Percentiles rank a stretch among this genome's conserved stretches.
phyloP scores from a whole-genome alignment of 768 basidiomycete genomes.

The Aureoboletus auriporus region DNA sequence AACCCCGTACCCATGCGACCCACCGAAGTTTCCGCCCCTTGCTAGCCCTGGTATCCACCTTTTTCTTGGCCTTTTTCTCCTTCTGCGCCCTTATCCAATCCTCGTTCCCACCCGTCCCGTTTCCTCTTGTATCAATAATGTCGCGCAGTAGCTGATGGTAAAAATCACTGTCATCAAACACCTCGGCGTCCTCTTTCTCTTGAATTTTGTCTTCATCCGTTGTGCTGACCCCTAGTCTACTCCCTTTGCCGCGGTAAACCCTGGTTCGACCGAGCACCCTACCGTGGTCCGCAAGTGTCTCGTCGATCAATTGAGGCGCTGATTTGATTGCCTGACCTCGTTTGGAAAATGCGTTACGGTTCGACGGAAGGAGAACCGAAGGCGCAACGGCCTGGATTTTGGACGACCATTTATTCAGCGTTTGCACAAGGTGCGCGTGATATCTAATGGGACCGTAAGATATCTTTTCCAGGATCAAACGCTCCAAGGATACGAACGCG shows the following conservation, averaged over 20 bases:
- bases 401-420: constrained; percentile 89
- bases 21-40: constrained; percentile 92
- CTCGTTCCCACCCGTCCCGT: constrained; percentile 41
- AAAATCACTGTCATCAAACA: constrained; percentile 90
- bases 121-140: constrained; percentile 69
- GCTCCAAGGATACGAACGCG: constrained; percentile 37
- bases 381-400: constrained; percentile 94
- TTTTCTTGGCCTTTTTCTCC: constrained; percentile 73
- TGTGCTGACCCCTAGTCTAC: constrained; percentile 36
- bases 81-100: constrained; percentile 67
- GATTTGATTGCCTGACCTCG: constrained; percentile 31
- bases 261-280: constrained; percentile 65
- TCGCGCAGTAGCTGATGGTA: constrained; percentile 91
- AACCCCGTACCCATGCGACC: constrained; percentile 19
- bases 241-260: constrained; percentile 46
- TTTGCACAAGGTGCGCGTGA: constrained; percentile 71
- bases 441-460: constrained; percentile 33
- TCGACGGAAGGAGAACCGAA: constrained; percentile 64
- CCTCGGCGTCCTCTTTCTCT: constrained; percentile 38
- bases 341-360: constrained; percentile 65
- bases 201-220: constrained; percentile 33
- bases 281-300: constrained; percentile 53
- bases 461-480: neutral
- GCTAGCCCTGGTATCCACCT: constrained; percentile 93
- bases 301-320: constrained; percentile 69